A percentile compares a stretch with the other conserved stretches of the same genome.
phyloP scores from a whole-genome alignment of 1,284 basidiomycete species.

The Malassezia japonica region DNA sequence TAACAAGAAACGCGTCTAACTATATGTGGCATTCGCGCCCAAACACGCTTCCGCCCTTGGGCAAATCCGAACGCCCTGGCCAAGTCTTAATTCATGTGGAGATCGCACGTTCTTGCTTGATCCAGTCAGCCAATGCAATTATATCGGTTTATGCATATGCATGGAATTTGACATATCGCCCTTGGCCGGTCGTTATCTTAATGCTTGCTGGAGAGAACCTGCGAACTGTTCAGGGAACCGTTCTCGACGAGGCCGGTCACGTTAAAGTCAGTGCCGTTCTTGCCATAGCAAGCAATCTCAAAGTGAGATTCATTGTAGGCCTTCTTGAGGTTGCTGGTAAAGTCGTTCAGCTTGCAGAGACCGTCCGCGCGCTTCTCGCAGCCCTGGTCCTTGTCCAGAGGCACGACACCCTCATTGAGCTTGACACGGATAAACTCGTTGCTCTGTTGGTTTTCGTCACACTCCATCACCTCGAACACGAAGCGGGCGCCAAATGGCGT shows the following conservation, averaged over 20 bases:
- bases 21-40: no score
- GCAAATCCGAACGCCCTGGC: no score
- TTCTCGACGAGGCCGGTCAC: slow-evolving; percentile 29
- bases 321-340: slow-evolving; percentile 53
- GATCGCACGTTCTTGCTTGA: no score
- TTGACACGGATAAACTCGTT: slow-evolving; percentile 62
- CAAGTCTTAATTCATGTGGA: no score
- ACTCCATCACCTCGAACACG: slow-evolving; percentile 31
- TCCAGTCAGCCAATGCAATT: no score
- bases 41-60: no score
- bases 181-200: no score
- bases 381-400: slow-evolving; percentile 66
- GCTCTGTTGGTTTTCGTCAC: slow-evolving; percentile 31
- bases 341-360: slow-evolving; percentile 66
- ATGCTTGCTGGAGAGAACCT: no score
- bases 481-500: slow-evolving; percentile 31
- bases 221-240: no score
- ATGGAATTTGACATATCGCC: no score
- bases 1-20: no score
- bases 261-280: slow-evolving; percentile 33
- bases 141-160: no score
- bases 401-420: slow-evolving; percentile 59
- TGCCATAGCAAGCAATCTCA: slow-evolving; percentile 31
- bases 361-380: slow-evolving; percentile 59
- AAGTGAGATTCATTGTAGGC: slow-evolving; percentile 35